Evolutionary conservation across 1,284 basidiomycete species (phyloP), one percentile per base, ranked within the genome.

Genomic region (Marasmius oreades): DNA sequence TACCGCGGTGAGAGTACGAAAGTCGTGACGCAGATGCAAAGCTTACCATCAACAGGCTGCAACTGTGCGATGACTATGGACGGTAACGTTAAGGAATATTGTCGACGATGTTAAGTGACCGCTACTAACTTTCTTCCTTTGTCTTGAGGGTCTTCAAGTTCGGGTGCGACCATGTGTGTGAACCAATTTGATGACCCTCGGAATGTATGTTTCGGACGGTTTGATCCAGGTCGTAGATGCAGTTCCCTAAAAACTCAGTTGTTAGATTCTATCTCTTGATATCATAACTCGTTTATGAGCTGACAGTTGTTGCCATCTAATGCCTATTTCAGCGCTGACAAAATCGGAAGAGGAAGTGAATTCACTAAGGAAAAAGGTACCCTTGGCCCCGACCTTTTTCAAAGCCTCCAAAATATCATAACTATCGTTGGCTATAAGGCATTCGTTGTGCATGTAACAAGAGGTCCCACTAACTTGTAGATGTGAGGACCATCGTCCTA

Each of bases 291-390:
- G 36, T 12, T 12, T n/a, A 12, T n/a, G 12, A n/a, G 36, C 36
- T 37, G 12, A 37, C 51, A 52, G 34, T 52, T 52, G 51, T 52
- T 52, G 3, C 51, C 51, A 16, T 50, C 47, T 50, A 12, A 28
- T 12, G 47, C n/a, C 23, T 31, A 16, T 4, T 12, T 18, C 8
- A 16, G 18, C 20, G 4, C 2, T 2, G 26, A 50, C 12, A 18
- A 16, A 7, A 16, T 10, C 14, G 26, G 11, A 7, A 16, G 3
- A 12, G 26, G 34, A 14, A n/a, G 20, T 24, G 16, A 7, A 16
- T 6, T 42, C 39, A 39, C 51, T 52, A 18, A 52, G 39, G 34
- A 52, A 52, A 33, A 52, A 52, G 18, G 51, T 52, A 5, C 14
- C 51, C 34, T 52, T 52, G 4, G 14, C 51, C 10, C 22, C 26